Conservation (phyloP, 257 asterid genomes). For the Solanum infundibuliforme region DNA sequence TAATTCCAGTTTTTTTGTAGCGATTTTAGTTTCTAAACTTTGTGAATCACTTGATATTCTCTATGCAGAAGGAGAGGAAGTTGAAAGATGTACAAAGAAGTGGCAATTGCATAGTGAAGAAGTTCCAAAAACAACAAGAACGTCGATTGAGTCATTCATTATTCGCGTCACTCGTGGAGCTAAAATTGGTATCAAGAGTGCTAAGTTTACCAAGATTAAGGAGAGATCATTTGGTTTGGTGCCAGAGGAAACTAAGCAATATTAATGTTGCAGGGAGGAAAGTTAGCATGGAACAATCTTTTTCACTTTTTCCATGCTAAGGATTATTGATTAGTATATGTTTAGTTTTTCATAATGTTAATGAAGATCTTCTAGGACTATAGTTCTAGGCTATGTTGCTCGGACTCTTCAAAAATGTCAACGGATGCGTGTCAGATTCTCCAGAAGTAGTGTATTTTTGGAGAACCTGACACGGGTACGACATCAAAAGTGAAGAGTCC, state of each 20-base stretch:
- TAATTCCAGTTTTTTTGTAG: neutral
- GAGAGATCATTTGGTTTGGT: conserved; percentile 55
- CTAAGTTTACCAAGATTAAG: conserved; percentile 45
- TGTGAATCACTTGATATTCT: neutral
- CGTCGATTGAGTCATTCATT: conserved; percentile 9
- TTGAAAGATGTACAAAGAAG: conserved; percentile 44
- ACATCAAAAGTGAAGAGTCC: neutral
- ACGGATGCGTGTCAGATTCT: neutral
- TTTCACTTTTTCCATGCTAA: conserved; percentile 76
- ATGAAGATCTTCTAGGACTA: neutral
- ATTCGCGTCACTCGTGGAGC: conserved; percentile 45
- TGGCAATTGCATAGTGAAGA: conserved; percentile 66
- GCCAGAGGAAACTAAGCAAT: conserved; percentile 46
- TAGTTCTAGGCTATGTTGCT: neutral
- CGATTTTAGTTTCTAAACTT: no score
- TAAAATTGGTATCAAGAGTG: conserved; percentile 50
- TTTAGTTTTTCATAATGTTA: neutral
- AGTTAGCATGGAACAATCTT: conserved; percentile 48
- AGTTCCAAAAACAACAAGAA: conserved; percentile 33
- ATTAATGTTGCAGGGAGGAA: conserved; percentile 43
- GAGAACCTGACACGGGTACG: neutral
- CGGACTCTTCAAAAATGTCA: neutral
- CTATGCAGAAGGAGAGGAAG: conserved; percentile 62
- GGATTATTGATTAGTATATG: neutral
- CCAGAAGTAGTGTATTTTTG: neutral